A percentile compares a stretch with the other conserved stretches of the same genome.
Evolutionary conservation across 176 grass and related monocot species (phyloP).

Genomic region (Triticum timopheevii): DNA sequence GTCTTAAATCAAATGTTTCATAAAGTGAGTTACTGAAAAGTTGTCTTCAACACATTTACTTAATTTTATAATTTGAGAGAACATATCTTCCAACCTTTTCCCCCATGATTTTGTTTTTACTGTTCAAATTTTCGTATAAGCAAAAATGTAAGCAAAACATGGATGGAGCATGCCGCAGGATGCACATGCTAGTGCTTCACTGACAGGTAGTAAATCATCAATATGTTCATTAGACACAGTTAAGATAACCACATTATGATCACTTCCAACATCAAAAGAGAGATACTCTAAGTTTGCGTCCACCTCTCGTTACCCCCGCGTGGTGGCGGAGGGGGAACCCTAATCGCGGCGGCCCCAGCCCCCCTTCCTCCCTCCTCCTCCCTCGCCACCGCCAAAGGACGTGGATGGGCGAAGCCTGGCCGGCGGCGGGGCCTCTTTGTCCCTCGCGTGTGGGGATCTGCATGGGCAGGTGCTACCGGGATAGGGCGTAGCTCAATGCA

Average conservation of each 20-base stretch:
- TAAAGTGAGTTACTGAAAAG: not conserved
- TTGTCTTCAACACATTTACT: not conserved
- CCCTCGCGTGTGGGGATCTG: no score
- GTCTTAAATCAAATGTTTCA: conserved; percentile 11
- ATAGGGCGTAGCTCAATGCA: no score
- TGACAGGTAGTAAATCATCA: not conserved
- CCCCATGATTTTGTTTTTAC: not conserved
- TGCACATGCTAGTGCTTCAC: not conserved
- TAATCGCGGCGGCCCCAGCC: no score
- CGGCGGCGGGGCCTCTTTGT: no score
- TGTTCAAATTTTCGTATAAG: not conserved
- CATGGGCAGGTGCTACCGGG: no score
- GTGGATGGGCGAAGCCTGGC: no score
- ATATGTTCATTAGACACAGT: not conserved
- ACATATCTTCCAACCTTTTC: not conserved
- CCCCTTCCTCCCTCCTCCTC: no score
- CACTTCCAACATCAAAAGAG: not conserved
- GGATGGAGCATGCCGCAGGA: not conserved
- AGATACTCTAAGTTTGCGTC: no score
- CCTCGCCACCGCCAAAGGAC: no score
- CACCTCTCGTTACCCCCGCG: no score
- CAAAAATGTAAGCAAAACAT: not conserved
- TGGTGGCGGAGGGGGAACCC: not conserved
- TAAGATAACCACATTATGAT: not conserved
- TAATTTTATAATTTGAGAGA: not conserved